phyloP scores from a whole-genome alignment of 352 stramenopile species.

The Phytophthora pseudosyringae region DNA sequence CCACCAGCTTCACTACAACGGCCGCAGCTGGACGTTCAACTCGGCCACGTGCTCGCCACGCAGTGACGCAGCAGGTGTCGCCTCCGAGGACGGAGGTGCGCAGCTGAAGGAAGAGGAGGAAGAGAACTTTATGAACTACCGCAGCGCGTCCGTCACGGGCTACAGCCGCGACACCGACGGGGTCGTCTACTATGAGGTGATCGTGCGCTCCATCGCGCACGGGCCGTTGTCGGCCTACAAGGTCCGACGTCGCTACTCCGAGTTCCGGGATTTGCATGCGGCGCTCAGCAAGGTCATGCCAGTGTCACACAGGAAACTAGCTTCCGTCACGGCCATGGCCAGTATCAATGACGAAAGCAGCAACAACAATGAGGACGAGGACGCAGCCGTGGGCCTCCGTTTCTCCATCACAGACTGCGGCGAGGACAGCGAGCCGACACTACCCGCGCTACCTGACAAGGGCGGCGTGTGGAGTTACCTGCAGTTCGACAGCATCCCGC shows the following conservation, averaged over 20 bases:
- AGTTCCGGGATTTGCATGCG: slow-evolving; percentile 68
- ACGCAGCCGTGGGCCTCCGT: slow-evolving; percentile 14
- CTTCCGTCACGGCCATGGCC: slow-evolving; percentile 37
- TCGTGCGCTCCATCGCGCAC: slow-evolving; percentile 64
- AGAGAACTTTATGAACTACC: slow-evolving; percentile 79
- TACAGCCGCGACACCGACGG: slow-evolving; percentile 79
- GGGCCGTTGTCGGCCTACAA: slow-evolving; percentile 82
- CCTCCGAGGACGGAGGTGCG: slow-evolving; percentile 5
- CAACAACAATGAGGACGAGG: slow-evolving; percentile 27
- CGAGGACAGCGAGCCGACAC: slow-evolving; percentile 17
- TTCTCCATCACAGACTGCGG: slow-evolving; percentile 35
- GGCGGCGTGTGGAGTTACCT: slow-evolving; percentile 81
- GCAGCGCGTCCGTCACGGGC: slow-evolving; percentile 67
- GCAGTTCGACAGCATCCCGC: slow-evolving; percentile 64
- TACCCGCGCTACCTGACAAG: slow-evolving; percentile 70
- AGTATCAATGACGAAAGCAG: slow-evolving; percentile 38
- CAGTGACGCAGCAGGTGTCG: slow-evolving; percentile 25
- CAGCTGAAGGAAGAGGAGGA: slow-evolving; percentile 46
- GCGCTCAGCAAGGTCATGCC: slow-evolving; percentile 66
- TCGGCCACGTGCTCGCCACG: slow-evolving; percentile 29
- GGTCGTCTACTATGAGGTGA: slow-evolving; percentile 84
- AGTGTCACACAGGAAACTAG: slow-evolving; percentile 35
- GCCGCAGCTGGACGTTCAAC: slow-evolving; percentile 38
- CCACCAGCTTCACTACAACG: slow-evolving; percentile 19
- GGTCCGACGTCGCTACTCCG: slow-evolving; percentile 76